These are phyloP conservation scores for Pichia nanzhaoensis DNA, from an alignment of 805 yeast genomes.

Conservation along the genomic window DNA sequence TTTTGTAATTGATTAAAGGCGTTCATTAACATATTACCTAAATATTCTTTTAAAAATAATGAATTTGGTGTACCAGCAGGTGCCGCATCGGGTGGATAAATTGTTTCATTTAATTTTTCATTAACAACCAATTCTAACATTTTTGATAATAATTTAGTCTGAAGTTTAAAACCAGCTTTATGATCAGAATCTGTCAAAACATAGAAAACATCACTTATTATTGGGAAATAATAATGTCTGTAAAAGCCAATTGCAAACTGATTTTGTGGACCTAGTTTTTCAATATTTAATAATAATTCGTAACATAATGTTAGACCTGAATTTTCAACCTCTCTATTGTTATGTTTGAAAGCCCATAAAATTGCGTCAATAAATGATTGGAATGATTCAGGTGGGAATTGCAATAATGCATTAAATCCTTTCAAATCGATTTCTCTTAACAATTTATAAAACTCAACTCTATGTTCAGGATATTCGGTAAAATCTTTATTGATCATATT, in stretches of 20 bases:
- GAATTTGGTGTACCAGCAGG: slow-evolving; percentile 81
- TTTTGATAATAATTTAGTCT: slow-evolving; percentile 76
- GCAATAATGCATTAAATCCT: slow-evolving; percentile 78
- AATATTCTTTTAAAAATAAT: slow-evolving; percentile 68
- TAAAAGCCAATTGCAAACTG: slow-evolving; percentile 81
- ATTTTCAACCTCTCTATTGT: slow-evolving; percentile 93
- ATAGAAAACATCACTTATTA: slow-evolving; percentile 84
- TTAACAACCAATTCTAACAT: slow-evolving; percentile 78
- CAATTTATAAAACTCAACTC: slow-evolving; percentile 91
- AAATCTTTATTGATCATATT: slow-evolving; percentile 94
- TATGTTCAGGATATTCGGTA: slow-evolving; percentile 94
- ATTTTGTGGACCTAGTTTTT: slow-evolving; percentile 53
- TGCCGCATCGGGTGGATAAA: slow-evolving; percentile 74
- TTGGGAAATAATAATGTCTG: slow-evolving; percentile 80
- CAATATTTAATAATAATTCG: slow-evolving; percentile 81
- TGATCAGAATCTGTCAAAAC: slow-evolving; percentile 97
- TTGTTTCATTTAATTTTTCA: slow-evolving; percentile 65
- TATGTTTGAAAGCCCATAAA: slow-evolving; percentile 97
- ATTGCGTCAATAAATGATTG: slow-evolving; percentile 88
- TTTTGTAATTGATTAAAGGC: slow-evolving; percentile 91
- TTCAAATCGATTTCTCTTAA: slow-evolving; percentile 80
- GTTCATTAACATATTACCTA: slow-evolving; percentile 70
- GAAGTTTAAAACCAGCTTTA: slow-evolving; percentile 89
- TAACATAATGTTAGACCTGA: slow-evolving; percentile 79
- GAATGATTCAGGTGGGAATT: slow-evolving; percentile 88